Evolutionary conservation across 345 rosid genomes (phyloP), one percentile per base, ranked within the genome.

Genomic region (Combretum micranthum): DNA sequence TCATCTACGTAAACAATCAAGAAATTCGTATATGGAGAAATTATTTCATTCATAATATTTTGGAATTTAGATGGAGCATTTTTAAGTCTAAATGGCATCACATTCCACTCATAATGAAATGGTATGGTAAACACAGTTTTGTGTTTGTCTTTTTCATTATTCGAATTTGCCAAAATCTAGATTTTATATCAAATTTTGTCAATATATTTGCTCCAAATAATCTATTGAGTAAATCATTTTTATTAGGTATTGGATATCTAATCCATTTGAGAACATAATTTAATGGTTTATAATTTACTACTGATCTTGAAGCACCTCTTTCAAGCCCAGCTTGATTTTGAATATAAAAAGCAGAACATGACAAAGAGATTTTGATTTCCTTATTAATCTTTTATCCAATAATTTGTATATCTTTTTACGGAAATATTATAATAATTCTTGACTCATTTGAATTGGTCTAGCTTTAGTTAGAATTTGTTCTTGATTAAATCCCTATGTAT

Each of bases 161-260:
- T 25, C 25, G 17, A 11, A 25, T 53, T 10, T 53, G 43, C 42
- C 56, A 53, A 25, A 20, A 53, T 2, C 57, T 43, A 10, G 44
- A 54, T n/a, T 54, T 54, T 44, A 54, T 37, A 37, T 54, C 58
- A 37, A 54, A 54, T 17, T 54, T 32, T 5, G n/a, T n/a, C n/a
- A 20, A 37, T 14, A 54, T 25, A 14, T 22, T 25, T 13, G 45
- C 7, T n/a, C n/a, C n/a, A n/a, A n/a, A n/a, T n/a, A n/a, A n/a
- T n/a, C n/a, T n/a, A n/a, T n/a, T n/a, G n/a, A n/a, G n/a, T n/a
- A n/a, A n/a, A n/a, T n/a, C n/a, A n/a, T n/a, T n/a, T n/a, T n/a
- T n/a, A n/a, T n/a, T n/a, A n/a, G n/a, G n/a, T n/a, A n/a, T n/a
- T n/a, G n/a, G n/a, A n/a, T n/a, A n/a, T n/a, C n/a, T n/a, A n/a